Percentiles rank a stretch among this genome's conserved stretches.
Evolutionary conservation across 2,329 filamentous ascomycete genomes (phyloP).

Genomic region (Sporothrix sp.): DNA sequence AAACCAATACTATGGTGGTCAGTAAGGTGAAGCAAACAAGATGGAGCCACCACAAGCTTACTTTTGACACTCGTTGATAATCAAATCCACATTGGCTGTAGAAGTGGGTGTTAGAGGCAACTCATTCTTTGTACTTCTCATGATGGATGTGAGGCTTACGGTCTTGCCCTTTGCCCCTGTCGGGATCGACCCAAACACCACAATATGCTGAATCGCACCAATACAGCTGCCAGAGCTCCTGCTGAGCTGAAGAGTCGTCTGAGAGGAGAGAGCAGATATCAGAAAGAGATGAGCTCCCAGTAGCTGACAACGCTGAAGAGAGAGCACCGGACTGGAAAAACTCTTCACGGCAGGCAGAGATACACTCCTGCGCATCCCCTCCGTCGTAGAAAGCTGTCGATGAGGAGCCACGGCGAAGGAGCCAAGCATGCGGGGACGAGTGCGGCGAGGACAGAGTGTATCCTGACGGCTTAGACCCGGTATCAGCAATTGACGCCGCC

Average conservation of each 20-base stretch:
- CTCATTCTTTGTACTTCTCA: not conserved
- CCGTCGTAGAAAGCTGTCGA: slow-evolving; percentile 8
- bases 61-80: slow-evolving; percentile 44
- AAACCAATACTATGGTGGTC: slow-evolving; percentile 27
- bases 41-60: slow-evolving; percentile 23
- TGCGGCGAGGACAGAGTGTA: no score
- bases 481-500: no score
- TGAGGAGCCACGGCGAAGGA: not conserved
- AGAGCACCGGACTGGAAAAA: slow-evolving; percentile 12
- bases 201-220: slow-evolving; percentile 43
- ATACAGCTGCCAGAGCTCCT: slow-evolving; percentile 37
- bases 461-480: no score
- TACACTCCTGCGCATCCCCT: slow-evolving; percentile 14
- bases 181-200: slow-evolving; percentile 32
- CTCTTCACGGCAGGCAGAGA: slow-evolving; percentile 11
- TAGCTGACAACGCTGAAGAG: not conserved
- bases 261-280: slow-evolving; percentile 12
- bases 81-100: slow-evolving; percentile 40
- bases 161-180: slow-evolving; percentile 28
- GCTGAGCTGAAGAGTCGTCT: slow-evolving; percentile 12
- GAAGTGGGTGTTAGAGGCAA: not conserved
- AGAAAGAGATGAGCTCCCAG: not conserved
- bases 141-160: slow-evolving; percentile 28
- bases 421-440: not conserved
- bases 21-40: not conserved